A percentile compares a stretch with the other conserved stretches of the same genome.
Conservation (phyloP, 495 filamentous ascomycete species). For the Neurospora sp. region DNA sequence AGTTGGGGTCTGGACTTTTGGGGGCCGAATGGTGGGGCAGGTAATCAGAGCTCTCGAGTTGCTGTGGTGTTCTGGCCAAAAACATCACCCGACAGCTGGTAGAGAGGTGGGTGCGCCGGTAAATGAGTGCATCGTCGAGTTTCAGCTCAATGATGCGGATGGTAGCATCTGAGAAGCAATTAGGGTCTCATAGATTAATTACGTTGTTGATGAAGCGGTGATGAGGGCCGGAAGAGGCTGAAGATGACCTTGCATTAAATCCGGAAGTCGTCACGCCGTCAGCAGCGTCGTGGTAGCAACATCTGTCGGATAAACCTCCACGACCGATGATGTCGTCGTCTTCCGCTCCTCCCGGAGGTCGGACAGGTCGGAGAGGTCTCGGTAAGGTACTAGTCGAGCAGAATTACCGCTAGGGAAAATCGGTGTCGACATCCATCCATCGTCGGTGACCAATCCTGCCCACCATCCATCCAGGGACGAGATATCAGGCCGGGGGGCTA, state of each 20-base stretch:
- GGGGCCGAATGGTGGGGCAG: background rate
- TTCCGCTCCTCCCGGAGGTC: background rate
- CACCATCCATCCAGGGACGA: background rate
- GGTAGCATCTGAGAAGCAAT: background rate
- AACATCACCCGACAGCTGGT: background rate
- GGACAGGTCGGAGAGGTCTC: background rate
- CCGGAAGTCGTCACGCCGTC: background rate
- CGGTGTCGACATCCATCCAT: background rate
- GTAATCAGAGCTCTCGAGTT: background rate
- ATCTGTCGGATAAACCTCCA: background rate
- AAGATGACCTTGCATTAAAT: background rate
- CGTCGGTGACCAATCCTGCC: background rate
- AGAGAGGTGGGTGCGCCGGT: background rate
- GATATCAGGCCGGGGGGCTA: background rate
- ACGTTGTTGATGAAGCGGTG: background rate
- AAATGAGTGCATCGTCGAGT: background rate
- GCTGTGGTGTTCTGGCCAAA: background rate
- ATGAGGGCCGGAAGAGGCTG: background rate
- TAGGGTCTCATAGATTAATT: background rate
- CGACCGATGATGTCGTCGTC: background rate
- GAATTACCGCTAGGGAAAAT: background rate
- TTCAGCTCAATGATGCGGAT: background rate
- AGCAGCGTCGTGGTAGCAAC: background rate
- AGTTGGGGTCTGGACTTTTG: background rate
- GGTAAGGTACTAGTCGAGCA: background rate